Evolutionary conservation across 345 rosid genomes (phyloP).

Genomic region (Crucihimalaya himalaica): DNA sequence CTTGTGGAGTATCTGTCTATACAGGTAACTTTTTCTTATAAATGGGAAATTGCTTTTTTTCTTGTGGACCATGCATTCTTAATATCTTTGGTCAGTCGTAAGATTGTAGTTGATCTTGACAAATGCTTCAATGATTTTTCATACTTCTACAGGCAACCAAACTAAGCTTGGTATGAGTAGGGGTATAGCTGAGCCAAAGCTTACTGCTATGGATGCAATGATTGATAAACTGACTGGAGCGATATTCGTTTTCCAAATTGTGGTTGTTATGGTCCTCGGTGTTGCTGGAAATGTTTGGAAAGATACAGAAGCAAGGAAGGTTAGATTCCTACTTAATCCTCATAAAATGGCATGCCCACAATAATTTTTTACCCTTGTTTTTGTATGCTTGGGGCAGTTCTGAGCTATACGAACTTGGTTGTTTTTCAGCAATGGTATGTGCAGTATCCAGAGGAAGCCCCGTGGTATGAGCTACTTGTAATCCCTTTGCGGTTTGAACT

Average conservation of each 20-base stretch:
- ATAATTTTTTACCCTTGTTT: neutral
- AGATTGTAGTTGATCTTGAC: slow-evolving; percentile 25
- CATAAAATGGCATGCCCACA: neutral
- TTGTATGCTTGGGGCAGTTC: slow-evolving; percentile 18
- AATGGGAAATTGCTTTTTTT: neutral
- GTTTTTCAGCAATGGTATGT: slow-evolving; percentile 94
- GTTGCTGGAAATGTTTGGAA: slow-evolving; percentile 98
- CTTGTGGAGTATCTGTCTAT: slow-evolving; percentile 96
- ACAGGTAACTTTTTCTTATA: slow-evolving; percentile 58
- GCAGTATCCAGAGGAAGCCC: slow-evolving; percentile 81
- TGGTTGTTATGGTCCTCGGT: slow-evolving; percentile 91
- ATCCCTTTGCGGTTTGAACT: slow-evolving; percentile 98
- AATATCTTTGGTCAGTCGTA: neutral
- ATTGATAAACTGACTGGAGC: slow-evolving; percentile 99
- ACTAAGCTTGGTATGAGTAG: slow-evolving; percentile 98
- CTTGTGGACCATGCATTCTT: slow-evolving; percentile 12
- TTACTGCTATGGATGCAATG: slow-evolving; percentile 99
- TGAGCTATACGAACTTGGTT: slow-evolving; percentile 26
- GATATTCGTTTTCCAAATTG: slow-evolving; percentile 95
- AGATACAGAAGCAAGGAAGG: slow-evolving; percentile 98
- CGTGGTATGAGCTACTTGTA: slow-evolving; percentile 93
- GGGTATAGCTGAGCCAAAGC: slow-evolving; percentile 98
- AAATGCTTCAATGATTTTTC: neutral
- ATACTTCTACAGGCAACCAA: slow-evolving; percentile 67
- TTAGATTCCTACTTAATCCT: slow-evolving; percentile 30